Conservation (phyloP, 2,329 filamentous ascomycete genomes). For the Aspergillus novoparasiticus region DNA sequence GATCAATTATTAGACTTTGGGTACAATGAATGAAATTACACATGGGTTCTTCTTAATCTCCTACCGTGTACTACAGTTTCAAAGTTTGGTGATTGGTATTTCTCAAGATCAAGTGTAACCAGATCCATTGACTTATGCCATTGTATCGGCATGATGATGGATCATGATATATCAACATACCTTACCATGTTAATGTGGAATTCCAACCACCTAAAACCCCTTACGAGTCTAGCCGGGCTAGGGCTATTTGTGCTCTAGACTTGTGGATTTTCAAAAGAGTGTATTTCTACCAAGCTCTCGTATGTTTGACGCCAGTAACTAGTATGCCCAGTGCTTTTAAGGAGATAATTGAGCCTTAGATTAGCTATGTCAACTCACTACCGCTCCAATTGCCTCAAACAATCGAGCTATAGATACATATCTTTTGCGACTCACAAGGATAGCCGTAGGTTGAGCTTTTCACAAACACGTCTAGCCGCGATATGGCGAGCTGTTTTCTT, state of each 20-base stretch:
- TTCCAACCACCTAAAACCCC: neutral
- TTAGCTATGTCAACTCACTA: neutral
- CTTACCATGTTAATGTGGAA: too few species aligned
- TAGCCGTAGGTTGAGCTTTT: neutral
- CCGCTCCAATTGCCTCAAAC: neutral
- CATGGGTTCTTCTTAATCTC: neutral
- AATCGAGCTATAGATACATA: neutral
- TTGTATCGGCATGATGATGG: too few species aligned
- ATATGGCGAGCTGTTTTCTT: neutral
- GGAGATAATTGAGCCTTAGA: neutral
- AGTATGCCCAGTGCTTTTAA: too few species aligned
- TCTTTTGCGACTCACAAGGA: neutral
- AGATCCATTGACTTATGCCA: neutral
- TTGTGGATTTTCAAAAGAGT: neutral
- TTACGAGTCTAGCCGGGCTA: neutral
- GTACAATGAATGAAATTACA: neutral
- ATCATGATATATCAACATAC: too few species aligned
- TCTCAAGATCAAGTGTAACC: neutral
- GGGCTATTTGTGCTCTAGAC: neutral
- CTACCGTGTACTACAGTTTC: neutral
- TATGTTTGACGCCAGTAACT: too few species aligned
- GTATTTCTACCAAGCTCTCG: too few species aligned
- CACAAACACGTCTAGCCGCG: neutral
- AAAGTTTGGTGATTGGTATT: neutral
- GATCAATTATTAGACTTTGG: neutral